Percentiles rank a stretch among this genome's conserved stretches.
Conservation (phyloP, 345 rosid species). For the Tarenaya hassleriana region DNA sequence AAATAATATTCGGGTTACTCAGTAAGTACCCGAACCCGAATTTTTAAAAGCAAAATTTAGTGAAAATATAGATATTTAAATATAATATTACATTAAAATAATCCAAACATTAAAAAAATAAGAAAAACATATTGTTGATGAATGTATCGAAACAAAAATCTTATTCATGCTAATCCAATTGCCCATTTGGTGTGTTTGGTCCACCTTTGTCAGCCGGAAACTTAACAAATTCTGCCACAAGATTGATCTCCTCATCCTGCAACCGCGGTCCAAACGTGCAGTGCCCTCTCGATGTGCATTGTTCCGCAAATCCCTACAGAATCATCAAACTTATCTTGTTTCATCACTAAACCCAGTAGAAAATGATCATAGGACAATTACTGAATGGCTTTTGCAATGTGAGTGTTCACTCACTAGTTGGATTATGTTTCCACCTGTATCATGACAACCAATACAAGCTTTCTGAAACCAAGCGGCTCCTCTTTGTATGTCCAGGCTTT, state of each 20-base stretch:
- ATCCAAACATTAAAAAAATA: too few relatives aligned
- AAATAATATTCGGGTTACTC: too few relatives aligned
- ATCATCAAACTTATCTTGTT: slow-evolving; percentile 14
- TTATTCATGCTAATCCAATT: not conserved
- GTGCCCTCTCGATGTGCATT: slow-evolving; percentile 77
- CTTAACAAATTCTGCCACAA: slow-evolving; percentile 67
- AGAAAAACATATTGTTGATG: too few relatives aligned
- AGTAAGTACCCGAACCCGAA: too few relatives aligned
- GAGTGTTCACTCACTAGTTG: slow-evolving; percentile 54
- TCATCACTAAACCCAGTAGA: not conserved
- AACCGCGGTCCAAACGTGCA: slow-evolving; percentile 88
- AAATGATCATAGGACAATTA: not conserved
- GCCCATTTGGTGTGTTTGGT: slow-evolving; percentile 32
- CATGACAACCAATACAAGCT: slow-evolving; percentile 89
- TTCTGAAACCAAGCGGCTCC: slow-evolving; percentile 58
- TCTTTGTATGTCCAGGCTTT: slow-evolving; percentile 45
- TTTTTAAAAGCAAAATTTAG: too few relatives aligned
- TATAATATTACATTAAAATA: too few relatives aligned
- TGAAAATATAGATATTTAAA: too few relatives aligned
- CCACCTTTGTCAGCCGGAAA: slow-evolving; percentile 79
- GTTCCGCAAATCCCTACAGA: slow-evolving; percentile 82
- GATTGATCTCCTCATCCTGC: slow-evolving; percentile 67
- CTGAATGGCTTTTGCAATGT: not conserved
- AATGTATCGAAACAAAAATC: too few relatives aligned
- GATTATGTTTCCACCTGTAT: slow-evolving; percentile 77